These are phyloP conservation scores for Epichloe gansuensis DNA, from an alignment of 2,329 filamentous ascomycete species.

Conservation along the genomic window DNA sequence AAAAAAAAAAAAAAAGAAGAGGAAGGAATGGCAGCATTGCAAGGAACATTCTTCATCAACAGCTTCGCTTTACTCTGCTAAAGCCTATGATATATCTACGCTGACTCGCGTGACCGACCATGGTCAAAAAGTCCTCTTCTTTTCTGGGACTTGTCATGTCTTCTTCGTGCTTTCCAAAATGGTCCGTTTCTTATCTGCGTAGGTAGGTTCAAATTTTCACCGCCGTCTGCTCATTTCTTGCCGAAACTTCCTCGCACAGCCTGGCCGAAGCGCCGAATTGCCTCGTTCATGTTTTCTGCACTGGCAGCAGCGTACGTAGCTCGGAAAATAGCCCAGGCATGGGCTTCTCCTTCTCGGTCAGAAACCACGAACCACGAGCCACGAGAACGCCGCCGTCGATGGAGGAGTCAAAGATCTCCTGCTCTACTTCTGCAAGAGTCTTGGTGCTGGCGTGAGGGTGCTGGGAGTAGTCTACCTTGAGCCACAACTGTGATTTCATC, in stretches of 20 bases:
- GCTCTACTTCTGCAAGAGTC: constrained; percentile 58
- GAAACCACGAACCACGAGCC: constrained; percentile 84
- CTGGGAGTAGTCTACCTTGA: constrained; percentile 52
- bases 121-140: no score
- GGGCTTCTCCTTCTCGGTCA: constrained; percentile 52
- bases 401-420: constrained; percentile 70
- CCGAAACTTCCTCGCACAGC: constrained; percentile 52
- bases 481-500: constrained; percentile 47
- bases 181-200: neutral
- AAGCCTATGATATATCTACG: no score
- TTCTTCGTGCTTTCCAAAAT: neutral
- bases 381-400: constrained; percentile 70
- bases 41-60: neutral
- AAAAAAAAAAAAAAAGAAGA: neutral
- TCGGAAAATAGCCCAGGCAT: constrained; percentile 63
- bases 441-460: constrained; percentile 49
- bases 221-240: constrained; percentile 14
- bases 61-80: no score
- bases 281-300: constrained; percentile 55
- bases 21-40: neutral
- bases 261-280: constrained; percentile 62
- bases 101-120: no score
- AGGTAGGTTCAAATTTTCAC: neutral
- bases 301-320: constrained; percentile 79
- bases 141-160: neutral